Percentiles rank a stretch among this genome's conserved stretches.
These are phyloP conservation scores for Trichocladium antarcticum DNA, from an alignment of 495 filamentous ascomycete genomes.

Conservation along the genomic window DNA sequence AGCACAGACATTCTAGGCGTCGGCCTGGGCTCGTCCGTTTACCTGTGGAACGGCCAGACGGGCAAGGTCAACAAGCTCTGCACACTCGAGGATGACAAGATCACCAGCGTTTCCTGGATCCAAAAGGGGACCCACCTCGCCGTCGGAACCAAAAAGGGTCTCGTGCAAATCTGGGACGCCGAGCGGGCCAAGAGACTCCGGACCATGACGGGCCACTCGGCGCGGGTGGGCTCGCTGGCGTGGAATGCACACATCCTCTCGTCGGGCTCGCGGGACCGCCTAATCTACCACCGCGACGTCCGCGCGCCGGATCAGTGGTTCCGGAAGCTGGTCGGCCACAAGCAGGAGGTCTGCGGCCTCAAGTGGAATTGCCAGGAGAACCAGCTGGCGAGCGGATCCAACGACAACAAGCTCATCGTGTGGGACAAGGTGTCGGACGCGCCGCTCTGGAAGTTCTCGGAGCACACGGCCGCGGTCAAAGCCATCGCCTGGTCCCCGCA, in stretches of 20 bases:
- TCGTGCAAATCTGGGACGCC: conserved; percentile 97
- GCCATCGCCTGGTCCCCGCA: conserved; percentile 99
- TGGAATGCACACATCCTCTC: conserved; percentile 98
- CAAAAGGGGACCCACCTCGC: conserved; percentile 90
- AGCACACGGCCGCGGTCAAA: conserved; percentile 92
- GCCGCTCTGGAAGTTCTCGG: conserved; percentile 81
- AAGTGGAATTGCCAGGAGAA: conserved; percentile 94
- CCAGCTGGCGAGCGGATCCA: conserved; percentile 90
- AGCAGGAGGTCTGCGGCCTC: conserved; percentile 96
- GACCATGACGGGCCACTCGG: conserved; percentile 93
- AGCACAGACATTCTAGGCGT: conserved; percentile 87
- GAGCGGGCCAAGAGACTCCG: conserved; percentile 70
- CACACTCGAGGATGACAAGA: conserved; percentile 82
- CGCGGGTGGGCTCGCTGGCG: conserved; percentile 77
- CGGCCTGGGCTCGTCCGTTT: conserved; percentile 85
- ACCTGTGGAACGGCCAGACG: conserved; percentile 91
- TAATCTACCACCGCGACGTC: conserved; percentile 92
- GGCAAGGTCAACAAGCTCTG: conserved; percentile 86
- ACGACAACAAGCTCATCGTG: conserved; percentile 96
- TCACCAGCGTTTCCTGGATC: conserved; percentile 96
- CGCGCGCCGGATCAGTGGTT: conserved; percentile 85
- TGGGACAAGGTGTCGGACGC: conserved; percentile 89
- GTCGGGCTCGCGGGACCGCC: conserved; percentile 84
- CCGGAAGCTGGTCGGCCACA: conserved; percentile 78
- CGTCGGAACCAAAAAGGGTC: conserved; percentile 84